Evolutionary conservation across 441 rosid genomes (phyloP).

Genomic region (Raphanus hybrid): DNA sequence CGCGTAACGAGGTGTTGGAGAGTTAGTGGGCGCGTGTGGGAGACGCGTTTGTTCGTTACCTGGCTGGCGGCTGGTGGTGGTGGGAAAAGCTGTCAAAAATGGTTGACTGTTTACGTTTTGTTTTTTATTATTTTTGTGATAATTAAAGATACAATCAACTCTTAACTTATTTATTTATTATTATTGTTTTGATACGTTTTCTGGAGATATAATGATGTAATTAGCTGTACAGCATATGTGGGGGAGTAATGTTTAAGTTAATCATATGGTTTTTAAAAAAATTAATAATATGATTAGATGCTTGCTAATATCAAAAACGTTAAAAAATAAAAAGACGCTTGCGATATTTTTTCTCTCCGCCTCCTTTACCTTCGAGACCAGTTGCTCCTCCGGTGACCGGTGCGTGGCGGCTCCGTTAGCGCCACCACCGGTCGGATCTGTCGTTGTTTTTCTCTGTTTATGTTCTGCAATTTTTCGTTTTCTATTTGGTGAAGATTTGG

Average conservation of each 20-base stretch:
- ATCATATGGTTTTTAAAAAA: conserved; percentile 7
- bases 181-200: neutral
- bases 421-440: no score
- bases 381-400: no score
- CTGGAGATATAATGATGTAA: conserved; percentile 5
- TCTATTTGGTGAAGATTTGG: no score
- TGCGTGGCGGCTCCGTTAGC: no score
- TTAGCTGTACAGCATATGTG: conserved; percentile 36
- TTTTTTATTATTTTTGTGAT: conserved; percentile 11
- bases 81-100: conserved; percentile 27
- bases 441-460: no score
- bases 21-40: conserved; percentile 32
- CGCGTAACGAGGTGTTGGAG: conserved; percentile 25
- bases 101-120: conserved; percentile 24
- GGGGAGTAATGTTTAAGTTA: conserved; percentile 27
- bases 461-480: no score
- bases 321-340: no score
- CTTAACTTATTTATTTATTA: neutral
- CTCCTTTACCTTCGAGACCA: no score
- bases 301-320: no score
- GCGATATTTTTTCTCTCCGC: no score
- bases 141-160: conserved; percentile 24
- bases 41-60: conserved; percentile 40
- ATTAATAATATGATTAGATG: neutral
- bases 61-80: neutral